Conservation (phyloP, 2,329 filamentous ascomycete genomes). For the Chrysosporium queenslandicum region DNA sequence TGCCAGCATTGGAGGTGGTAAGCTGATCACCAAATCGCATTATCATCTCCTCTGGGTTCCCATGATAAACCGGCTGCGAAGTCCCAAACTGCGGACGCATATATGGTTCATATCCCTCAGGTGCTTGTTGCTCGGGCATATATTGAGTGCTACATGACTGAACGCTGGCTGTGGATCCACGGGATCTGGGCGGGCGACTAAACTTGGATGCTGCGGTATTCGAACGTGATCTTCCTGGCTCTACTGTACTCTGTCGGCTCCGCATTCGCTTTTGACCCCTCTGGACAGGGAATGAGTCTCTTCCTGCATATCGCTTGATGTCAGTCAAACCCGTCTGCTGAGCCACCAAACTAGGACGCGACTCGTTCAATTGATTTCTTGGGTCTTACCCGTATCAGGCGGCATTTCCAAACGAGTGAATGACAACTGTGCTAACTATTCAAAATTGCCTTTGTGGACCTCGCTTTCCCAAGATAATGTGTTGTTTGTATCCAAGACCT, state of each 20-base stretch:
- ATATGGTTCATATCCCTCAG: slow-evolving; percentile 33
- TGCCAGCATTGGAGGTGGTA: slow-evolving; percentile 29
- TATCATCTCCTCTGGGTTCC: slow-evolving; percentile 38
- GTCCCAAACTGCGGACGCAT: slow-evolving; percentile 28
- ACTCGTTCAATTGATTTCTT: not conserved
- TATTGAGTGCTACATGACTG: slow-evolving; percentile 40
- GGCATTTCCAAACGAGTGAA: slow-evolving; percentile 20
- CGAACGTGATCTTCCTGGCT: slow-evolving; percentile 34
- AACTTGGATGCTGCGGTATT: slow-evolving; percentile 33
- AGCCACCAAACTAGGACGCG: not conserved
- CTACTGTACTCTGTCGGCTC: slow-evolving; percentile 34
- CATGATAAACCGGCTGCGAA: slow-evolving; percentile 30
- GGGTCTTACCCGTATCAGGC: slow-evolving; percentile 27
- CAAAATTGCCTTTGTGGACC: not conserved
- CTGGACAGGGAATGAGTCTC: slow-evolving; percentile 26
- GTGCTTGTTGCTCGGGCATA: slow-evolving; percentile 34
- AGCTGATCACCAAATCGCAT: slow-evolving; percentile 38
- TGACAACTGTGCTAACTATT: not conserved
- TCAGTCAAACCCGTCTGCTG: not conserved
- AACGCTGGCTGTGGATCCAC: slow-evolving; percentile 40
- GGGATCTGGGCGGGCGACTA: slow-evolving; percentile 36
- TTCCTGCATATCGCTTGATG: slow-evolving; percentile 5
- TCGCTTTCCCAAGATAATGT: not conserved
- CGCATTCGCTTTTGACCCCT: slow-evolving; percentile 30
- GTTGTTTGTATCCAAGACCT: not conserved